phyloP scores from a whole-genome alignment of 257 asterid genomes.

The Petunia axillaris region DNA sequence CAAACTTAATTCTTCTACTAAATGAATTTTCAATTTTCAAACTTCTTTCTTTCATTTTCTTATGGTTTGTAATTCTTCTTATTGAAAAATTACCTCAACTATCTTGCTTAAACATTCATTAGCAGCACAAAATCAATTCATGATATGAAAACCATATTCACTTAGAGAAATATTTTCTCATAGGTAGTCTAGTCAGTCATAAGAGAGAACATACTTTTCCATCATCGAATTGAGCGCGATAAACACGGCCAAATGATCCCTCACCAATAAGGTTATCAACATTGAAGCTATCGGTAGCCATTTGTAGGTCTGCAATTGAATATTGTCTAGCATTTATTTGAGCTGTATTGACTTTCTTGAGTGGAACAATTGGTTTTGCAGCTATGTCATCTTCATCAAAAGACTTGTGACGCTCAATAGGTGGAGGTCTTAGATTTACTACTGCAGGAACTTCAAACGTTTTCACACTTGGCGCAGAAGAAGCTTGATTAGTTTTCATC shows the following conservation, averaged over 20 bases:
- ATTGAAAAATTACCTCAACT: background rate
- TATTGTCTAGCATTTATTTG: constrained; percentile 65
- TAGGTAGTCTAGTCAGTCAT: constrained; percentile 9
- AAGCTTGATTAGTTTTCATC: constrained; percentile 55
- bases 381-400: constrained; percentile 75
- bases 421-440: constrained; percentile 82
- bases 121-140: background rate
- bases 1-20: background rate
- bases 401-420: constrained; percentile 73
- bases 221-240: constrained; percentile 75
- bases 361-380: constrained; percentile 60
- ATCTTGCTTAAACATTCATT: constrained; percentile 8
- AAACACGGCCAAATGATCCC: constrained; percentile 89
- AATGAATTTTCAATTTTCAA: background rate
- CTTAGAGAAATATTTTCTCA: background rate
- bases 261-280: constrained; percentile 83
- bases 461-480: constrained; percentile 49
- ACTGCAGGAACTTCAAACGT: constrained; percentile 63
- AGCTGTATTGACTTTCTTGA: constrained; percentile 61
- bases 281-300: constrained; percentile 88
- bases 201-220: constrained; percentile 62
- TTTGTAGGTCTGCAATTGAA: constrained; percentile 89
- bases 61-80: background rate
- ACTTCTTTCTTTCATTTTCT: background rate
- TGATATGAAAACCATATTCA: background rate